Evolutionary conservation across 148 eudicot species (phyloP).

Genomic region (Chenopodium berlandieri): DNA sequence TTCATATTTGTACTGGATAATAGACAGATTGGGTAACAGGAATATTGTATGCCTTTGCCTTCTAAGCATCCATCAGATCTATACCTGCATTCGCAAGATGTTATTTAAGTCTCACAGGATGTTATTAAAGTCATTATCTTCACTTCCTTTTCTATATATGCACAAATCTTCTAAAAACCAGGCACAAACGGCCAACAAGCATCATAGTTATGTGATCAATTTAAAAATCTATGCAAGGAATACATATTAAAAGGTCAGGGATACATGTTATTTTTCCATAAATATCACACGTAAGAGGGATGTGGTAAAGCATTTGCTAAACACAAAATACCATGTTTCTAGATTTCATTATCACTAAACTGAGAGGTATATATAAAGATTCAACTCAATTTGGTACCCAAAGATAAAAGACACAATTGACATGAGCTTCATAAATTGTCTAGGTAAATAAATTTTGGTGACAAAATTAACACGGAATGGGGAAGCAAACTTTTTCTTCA

Average conservation of each 20-base stretch:
- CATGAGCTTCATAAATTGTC: not conserved
- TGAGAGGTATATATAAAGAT: too few species aligned
- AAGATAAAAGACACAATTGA: not conserved
- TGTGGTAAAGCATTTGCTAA: not conserved
- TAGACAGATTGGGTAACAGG: not conserved
- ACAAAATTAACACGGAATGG: not conserved
- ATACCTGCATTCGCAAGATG: slow-evolving; percentile 23
- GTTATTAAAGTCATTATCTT: not conserved
- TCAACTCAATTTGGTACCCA: not conserved
- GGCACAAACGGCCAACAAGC: not conserved
- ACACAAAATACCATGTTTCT: too few species aligned
- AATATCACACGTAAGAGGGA: not conserved
- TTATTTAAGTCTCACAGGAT: not conserved
- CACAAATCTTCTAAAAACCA: not conserved
- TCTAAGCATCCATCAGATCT: slow-evolving; percentile 4
- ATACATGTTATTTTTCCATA: not conserved
- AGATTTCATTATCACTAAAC: too few species aligned
- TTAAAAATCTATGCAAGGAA: not conserved
- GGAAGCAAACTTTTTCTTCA: not conserved
- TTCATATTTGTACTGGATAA: slow-evolving; percentile 9
- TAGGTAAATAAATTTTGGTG: not conserved
- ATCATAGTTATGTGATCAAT: not conserved
- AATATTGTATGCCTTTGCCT: not conserved
- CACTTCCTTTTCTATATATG: not conserved
- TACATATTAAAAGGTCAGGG: not conserved